Percentiles rank a stretch among this genome's conserved stretches.
These are phyloP conservation scores for Solanum bulbocastanum DNA, from an alignment of 257 asterid species.

Conservation along the genomic window DNA sequence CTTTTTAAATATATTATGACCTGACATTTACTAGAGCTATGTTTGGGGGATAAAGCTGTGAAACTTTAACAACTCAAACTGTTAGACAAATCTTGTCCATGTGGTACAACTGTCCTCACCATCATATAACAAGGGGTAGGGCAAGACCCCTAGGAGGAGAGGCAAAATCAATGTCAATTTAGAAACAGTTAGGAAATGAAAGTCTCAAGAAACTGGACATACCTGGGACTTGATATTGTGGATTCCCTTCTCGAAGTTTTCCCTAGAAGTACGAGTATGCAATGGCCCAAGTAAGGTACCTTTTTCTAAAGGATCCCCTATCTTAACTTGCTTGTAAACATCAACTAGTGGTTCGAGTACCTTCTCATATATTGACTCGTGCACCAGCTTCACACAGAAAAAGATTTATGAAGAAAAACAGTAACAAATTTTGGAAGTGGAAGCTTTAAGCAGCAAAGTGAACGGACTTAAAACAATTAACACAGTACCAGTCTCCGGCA, in stretches of 20 bases:
- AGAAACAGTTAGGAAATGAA: not conserved
- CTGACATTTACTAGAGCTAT: not conserved
- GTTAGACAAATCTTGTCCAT: not conserved
- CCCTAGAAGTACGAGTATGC: constrained; percentile 64
- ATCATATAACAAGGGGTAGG: not conserved
- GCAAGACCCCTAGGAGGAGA: not conserved
- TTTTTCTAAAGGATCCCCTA: constrained; percentile 87
- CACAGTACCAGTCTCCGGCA: constrained; percentile 93
- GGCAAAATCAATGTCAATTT: not conserved
- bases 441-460: not conserved
- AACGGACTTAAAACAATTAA: not conserved
- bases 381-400: constrained; percentile 58
- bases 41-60: not conserved
- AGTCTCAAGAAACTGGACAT: not conserved
- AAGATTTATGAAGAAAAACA: not conserved
- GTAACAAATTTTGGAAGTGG: not conserved
- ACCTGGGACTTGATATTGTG: constrained; percentile 80
- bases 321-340: constrained; percentile 80
- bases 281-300: constrained; percentile 91
- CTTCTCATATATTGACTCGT: constrained; percentile 68
- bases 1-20: not conserved
- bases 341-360: constrained; percentile 67
- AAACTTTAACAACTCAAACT: not conserved
- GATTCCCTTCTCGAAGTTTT: constrained; percentile 71
- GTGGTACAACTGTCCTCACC: not conserved